phyloP scores from a whole-genome alignment of 257 asterid genomes.

The Solanum etuberosum region DNA sequence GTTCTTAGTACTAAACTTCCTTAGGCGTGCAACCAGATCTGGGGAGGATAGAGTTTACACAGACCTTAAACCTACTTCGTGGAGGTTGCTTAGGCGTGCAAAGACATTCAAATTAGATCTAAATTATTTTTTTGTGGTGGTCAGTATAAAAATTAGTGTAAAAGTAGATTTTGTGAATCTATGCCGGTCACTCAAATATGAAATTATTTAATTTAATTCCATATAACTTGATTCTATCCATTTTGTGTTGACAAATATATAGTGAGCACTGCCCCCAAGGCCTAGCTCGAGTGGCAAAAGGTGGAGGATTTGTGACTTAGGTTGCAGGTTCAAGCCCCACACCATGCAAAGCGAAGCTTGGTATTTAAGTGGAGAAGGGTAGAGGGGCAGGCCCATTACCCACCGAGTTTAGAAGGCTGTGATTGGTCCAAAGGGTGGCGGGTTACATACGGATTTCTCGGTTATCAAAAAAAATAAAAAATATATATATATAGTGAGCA shows the following conservation, averaged over 20 bases:
- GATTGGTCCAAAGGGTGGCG: neutral
- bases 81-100: neutral
- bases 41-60: neutral
- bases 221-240: neutral
- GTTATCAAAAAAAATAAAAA: too few relatives aligned
- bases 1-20: neutral
- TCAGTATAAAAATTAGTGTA: neutral
- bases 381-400: neutral
- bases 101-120: neutral
- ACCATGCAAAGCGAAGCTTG: neutral
- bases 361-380: neutral
- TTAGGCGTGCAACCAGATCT: neutral
- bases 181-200: neutral
- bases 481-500: neutral
- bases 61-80: neutral
- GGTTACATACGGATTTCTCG: neutral
- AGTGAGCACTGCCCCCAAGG: neutral
- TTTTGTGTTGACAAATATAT: neutral
- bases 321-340: neutral
- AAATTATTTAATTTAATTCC: neutral
- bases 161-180: neutral
- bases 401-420: neutral
- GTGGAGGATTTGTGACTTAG: neutral
- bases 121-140: neutral
- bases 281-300: neutral